These are phyloP conservation scores for Boletus huronensis DNA, from an alignment of 768 basidiomycete genomes.

Conservation along the genomic window DNA sequence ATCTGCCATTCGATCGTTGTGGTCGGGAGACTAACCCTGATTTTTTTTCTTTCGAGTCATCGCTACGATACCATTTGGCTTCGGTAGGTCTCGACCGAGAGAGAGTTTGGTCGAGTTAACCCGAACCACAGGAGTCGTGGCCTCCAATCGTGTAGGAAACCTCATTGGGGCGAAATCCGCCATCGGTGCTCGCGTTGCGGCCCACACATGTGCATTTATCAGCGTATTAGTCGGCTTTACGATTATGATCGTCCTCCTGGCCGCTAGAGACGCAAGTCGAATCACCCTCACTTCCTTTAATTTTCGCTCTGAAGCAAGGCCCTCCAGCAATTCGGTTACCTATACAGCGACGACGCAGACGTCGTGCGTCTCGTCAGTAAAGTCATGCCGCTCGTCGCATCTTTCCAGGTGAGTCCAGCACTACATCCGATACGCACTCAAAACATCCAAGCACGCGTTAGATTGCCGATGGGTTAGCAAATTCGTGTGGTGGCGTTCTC, in stretches of 20 bases:
- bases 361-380: slow-evolving; percentile 48
- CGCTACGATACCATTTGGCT: slow-evolving; percentile 73
- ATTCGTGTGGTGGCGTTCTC: slow-evolving; percentile 48
- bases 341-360: slow-evolving; percentile 62
- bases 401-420: slow-evolving; percentile 41
- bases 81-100: slow-evolving; percentile 37
- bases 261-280: slow-evolving; percentile 50
- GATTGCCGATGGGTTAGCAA: slow-evolving; percentile 51
- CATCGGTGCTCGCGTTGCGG: slow-evolving; percentile 49
- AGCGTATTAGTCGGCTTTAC: slow-evolving; percentile 56
- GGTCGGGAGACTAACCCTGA: background rate
- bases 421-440: background rate
- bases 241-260: slow-evolving; percentile 60
- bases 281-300: background rate
- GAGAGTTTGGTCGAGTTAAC: background rate
- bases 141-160: slow-evolving; percentile 71
- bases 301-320: background rate
- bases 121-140: slow-evolving; percentile 51
- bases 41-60: slow-evolving; percentile 41
- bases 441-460: slow-evolving; percentile 12
- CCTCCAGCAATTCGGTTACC: slow-evolving; percentile 52
- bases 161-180: slow-evolving; percentile 59
- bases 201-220: slow-evolving; percentile 60
- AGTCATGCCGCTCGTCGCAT: slow-evolving; percentile 53
- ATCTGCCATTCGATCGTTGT: background rate